Base-by-base conservation (phyloP, 805 yeast genomes). In the Kodamaea jinghongensis region DNA sequence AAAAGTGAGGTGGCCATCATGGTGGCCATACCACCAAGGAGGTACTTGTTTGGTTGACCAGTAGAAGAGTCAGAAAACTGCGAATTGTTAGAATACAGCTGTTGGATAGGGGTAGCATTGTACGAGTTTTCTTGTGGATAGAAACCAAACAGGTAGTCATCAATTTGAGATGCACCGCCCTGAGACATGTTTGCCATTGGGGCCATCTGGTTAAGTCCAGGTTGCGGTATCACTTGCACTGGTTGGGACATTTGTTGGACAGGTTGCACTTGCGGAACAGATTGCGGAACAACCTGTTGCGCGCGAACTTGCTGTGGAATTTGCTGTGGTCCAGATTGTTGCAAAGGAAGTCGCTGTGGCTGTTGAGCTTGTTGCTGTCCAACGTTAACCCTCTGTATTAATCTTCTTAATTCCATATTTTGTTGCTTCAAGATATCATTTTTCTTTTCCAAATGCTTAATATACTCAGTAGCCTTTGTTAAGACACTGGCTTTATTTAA, bases 401-500 rank as follows among this genome's bases (percentile, higher is more conserved):
- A 51, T 50, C 60, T 44, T 55, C 71, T 62, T 49, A 69, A 52
- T 46, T 63, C 61, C 36, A 47, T 25, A 33, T 80, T 81, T 50
- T 79, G 81, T 17, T 59, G 59, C 40, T 52, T 63, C 46, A 81
- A 67, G 1, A 56, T 36, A 2, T 71, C 76, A 50, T 81, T 81
- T 51, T 81, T 83, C 45, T 60, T 58, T 48, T 85, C 89, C 57
- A 85, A 67, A 58, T 84, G 90, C 48, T 75, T 77, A 47, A 85
- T 84, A 53, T 85, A 85, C 56, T 85, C 93, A 3, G 85, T 79
- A 1, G 91, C 86, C 52, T 85, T 85, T 17, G 84, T 69, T 44
- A 85, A 65, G 34, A 85, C 83, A 11, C 86, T 79, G 2, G 91
- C 93, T 55, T 85, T 85, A 59, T 84, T 85, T 46, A 85, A 65